A percentile compares a stretch with the other conserved stretches of the same genome.
These are phyloP conservation scores for Blepharisma japonicum DNA, from an alignment of 73 alveolate genomes.

Conservation along the genomic window DNA sequence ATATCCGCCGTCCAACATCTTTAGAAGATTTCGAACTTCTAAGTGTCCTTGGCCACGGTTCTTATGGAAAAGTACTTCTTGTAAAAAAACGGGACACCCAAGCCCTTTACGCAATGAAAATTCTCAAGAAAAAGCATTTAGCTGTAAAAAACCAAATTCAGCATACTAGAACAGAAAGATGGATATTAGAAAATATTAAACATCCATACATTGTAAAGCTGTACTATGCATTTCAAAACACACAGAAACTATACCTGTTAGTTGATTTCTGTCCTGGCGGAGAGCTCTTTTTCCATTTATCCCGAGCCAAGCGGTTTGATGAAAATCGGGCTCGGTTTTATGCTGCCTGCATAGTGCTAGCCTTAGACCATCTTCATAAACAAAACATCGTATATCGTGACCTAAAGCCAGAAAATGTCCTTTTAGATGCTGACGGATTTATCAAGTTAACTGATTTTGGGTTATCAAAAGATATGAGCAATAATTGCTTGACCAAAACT, in stretches of 20 bases:
- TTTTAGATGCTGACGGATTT: conserved; percentile 71
- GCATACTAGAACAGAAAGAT: conserved; percentile 58
- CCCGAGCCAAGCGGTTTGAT: conserved; percentile 54
- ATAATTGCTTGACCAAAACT: conserved; percentile 44
- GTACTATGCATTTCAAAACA: conserved; percentile 79
- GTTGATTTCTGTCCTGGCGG: conserved; percentile 93
- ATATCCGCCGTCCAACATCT: neutral
- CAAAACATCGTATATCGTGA: conserved; percentile 79
- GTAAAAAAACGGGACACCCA: neutral
- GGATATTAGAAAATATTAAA: conserved; percentile 49
- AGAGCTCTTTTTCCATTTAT: conserved; percentile 73
- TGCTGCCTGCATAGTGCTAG: conserved; percentile 66
- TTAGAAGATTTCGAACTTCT: conserved; percentile 41
- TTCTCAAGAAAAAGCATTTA: conserved; percentile 46
- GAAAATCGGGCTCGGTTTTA: conserved; percentile 72
- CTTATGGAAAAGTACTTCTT: conserved; percentile 50
- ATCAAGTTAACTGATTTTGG: conserved; percentile 84
- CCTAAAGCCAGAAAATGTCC: conserved; percentile 86
- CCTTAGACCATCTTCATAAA: conserved; percentile 72
- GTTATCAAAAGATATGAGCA: conserved; percentile 55
- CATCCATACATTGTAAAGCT: conserved; percentile 74
- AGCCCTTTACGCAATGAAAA: conserved; percentile 53
- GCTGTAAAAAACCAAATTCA: conserved; percentile 46
- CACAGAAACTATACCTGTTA: conserved; percentile 58
- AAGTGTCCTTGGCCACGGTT: conserved; percentile 45